Conservation (phyloP, 148 eudicot species). For the Limonium bicolor region DNA sequence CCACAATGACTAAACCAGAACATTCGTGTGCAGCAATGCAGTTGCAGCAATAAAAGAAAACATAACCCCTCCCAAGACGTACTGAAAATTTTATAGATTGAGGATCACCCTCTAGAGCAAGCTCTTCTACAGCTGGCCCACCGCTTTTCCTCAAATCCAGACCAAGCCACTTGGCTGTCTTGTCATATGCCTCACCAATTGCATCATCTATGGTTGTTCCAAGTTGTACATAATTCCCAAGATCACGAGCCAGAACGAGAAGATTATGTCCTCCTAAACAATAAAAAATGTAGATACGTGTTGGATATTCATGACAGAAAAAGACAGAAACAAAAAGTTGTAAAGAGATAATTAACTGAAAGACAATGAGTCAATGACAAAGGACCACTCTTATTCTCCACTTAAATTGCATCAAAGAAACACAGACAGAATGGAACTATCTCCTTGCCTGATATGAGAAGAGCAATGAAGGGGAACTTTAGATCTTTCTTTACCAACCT, state of each 20-base stretch:
- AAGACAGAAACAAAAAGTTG: too few relatives aligned
- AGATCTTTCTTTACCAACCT: slow-evolving; percentile 58
- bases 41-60: background rate
- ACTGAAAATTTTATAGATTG: slow-evolving; percentile 53
- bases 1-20: background rate
- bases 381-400: too few relatives aligned
- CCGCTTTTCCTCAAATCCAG: slow-evolving; percentile 93
- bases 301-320: background rate
- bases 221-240: slow-evolving; percentile 85
- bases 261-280: slow-evolving; percentile 90
- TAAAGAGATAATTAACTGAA: too few relatives aligned
- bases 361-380: too few relatives aligned
- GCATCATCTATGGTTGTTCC: slow-evolving; percentile 97
- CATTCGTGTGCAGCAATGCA: background rate
- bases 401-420: too few relatives aligned
- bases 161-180: slow-evolving; percentile 97
- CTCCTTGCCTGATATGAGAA: slow-evolving; percentile 87
- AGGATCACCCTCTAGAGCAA: slow-evolving; percentile 84
- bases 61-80: too few relatives aligned
- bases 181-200: slow-evolving; percentile 98
- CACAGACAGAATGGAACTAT: too few relatives aligned
- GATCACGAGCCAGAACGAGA: slow-evolving; percentile 72
- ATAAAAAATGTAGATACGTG: slow-evolving; percentile 1
- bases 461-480: slow-evolving; percentile 78
- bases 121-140: slow-evolving; percentile 92